A percentile compares a stretch with the other conserved stretches of the same genome.
phyloP scores from a whole-genome alignment of 2,329 filamentous ascomycete species.

The Cladosporium phlei region DNA sequence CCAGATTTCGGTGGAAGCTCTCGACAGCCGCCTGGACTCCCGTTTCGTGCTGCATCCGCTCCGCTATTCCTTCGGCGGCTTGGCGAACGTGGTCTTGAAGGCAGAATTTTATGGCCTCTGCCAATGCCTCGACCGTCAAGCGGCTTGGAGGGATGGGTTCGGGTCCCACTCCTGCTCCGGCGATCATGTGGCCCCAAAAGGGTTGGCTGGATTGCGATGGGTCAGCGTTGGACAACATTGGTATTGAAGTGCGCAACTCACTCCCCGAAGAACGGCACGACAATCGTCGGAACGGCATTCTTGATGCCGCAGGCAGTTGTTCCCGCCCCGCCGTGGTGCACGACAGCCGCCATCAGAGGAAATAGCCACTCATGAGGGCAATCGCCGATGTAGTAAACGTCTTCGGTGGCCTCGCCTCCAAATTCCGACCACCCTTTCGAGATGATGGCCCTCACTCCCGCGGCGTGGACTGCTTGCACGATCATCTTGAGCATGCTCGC shows the following conservation, averaged over 20 bases:
- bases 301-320: constrained; percentile 51
- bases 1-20: constrained; percentile 60
- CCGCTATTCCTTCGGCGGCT: constrained; percentile 56
- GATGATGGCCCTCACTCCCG: constrained; percentile 66
- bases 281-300: constrained; percentile 45
- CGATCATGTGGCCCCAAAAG: constrained; percentile 48
- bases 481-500: constrained; percentile 64
- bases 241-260: constrained; percentile 34
- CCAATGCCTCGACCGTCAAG: constrained; percentile 41
- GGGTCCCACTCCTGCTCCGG: constrained; percentile 48
- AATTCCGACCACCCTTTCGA: constrained; percentile 67
- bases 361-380: constrained; percentile 56
- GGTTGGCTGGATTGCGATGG: constrained; percentile 38
- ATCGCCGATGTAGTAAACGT: constrained; percentile 47
- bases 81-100: constrained; percentile 53
- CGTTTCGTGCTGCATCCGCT: constrained; percentile 60
- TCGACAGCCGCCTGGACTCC: constrained; percentile 65
- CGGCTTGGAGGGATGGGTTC: constrained; percentile 77
- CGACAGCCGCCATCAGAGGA: constrained; percentile 46
- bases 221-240: constrained; percentile 35
- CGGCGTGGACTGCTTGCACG: constrained; percentile 56
- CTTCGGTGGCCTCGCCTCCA: constrained; percentile 28
- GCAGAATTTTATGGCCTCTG: constrained; percentile 39
- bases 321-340: constrained; percentile 55
- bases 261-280: constrained; percentile 55